A percentile compares a stretch with the other conserved stretches of the same genome.
These are phyloP conservation scores for Daucus carota DNA, from an alignment of 129 eudicot genomes.

Conservation along the genomic window DNA sequence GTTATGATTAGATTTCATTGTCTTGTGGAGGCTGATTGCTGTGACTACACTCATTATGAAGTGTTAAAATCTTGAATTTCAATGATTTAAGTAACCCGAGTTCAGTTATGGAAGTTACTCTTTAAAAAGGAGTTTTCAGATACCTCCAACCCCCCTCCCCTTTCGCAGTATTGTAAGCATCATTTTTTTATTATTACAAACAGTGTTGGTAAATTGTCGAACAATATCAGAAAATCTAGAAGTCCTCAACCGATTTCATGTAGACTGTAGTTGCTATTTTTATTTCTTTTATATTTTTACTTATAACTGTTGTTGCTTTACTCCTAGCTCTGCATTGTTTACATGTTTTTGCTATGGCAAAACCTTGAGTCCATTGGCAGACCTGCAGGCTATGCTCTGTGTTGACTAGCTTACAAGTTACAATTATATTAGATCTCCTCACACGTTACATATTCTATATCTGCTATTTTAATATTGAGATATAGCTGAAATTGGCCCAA, in stretches of 20 bases:
- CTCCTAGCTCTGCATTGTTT: no score
- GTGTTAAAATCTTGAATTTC: no score
- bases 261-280: no score
- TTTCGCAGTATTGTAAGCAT: no score
- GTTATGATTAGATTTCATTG: not conserved
- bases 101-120: not conserved
- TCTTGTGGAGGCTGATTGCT: not conserved
- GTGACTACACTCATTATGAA: not conserved
- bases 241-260: not conserved
- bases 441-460: not conserved
- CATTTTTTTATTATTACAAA: not conserved
- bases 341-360: not conserved
- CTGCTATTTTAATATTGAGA: not conserved
- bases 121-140: not conserved
- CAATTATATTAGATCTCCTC: not conserved
- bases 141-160: not conserved
- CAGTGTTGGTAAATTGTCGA: not conserved
- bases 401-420: no score
- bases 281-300: no score
- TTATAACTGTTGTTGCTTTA: no score
- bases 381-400: no score
- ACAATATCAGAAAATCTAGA: not conserved
- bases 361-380: not conserved
- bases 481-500: not conserved
- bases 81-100: not conserved